Evolutionary conservation across 2,329 filamentous ascomycete species (phyloP).

Genomic region (Colletotrichum noveboracense): DNA sequence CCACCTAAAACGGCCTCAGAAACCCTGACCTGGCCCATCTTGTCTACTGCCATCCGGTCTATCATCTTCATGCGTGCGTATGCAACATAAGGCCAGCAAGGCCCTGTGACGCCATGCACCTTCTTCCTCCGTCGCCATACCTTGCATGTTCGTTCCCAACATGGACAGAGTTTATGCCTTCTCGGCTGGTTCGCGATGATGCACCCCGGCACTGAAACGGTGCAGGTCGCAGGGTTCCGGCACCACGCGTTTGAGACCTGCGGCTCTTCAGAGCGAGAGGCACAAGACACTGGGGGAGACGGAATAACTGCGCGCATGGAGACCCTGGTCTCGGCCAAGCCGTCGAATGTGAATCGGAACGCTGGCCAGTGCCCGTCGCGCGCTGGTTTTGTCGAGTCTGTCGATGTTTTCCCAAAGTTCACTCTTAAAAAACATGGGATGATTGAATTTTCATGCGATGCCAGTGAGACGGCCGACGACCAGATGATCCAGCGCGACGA

Average conservation of each 20-base stretch:
- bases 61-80: slow-evolving; percentile 4
- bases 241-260: slow-evolving; percentile 34
- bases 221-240: slow-evolving; percentile 34
- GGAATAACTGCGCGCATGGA: background rate
- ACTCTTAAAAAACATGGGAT: background rate
- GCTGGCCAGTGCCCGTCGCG: slow-evolving; percentile 13
- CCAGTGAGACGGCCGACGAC: slow-evolving; percentile 5
- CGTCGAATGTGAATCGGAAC: background rate
- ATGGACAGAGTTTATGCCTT: slow-evolving; percentile 18
- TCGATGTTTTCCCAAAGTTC: background rate
- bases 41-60: slow-evolving; percentile 20
- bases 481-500: slow-evolving; percentile 13
- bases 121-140: background rate
- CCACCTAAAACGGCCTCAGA: slow-evolving; percentile 17
- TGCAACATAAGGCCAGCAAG: background rate
- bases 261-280: slow-evolving; percentile 24
- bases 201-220: slow-evolving; percentile 31
- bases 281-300: background rate
- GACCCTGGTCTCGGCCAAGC: slow-evolving; percentile 12
- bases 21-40: slow-evolving; percentile 4
- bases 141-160: slow-evolving; percentile 19
- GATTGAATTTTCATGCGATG: slow-evolving; percentile 6
- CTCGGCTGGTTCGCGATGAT: background rate
- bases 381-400: slow-evolving; percentile 1
- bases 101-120: slow-evolving; percentile 10